Percentiles rank a stretch among this genome's conserved stretches.
These are phyloP conservation scores for Sporisorium graminicola DNA, from an alignment of 1,284 basidiomycete genomes.

Conservation along the genomic window DNA sequence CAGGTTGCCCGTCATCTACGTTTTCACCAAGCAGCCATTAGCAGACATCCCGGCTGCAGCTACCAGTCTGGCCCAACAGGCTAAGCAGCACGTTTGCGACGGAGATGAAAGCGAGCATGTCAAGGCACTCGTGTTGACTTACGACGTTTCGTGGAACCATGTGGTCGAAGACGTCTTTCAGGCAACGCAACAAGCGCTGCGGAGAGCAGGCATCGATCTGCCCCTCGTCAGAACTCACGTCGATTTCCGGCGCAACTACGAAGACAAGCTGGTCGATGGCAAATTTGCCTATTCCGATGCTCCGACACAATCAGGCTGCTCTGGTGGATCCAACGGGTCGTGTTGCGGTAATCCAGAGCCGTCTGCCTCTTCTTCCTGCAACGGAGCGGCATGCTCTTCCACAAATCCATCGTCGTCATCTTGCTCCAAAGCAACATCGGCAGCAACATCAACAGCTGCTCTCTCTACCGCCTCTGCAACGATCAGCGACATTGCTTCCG, in stretches of 20 bases:
- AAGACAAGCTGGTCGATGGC: conserved; percentile 43
- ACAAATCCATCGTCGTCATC: conserved; percentile 2
- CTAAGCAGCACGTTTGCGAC: conserved; percentile 14
- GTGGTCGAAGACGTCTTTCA: conserved; percentile 42
- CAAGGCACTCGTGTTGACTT: conserved; percentile 75
- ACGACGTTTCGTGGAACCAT: conserved; percentile 84
- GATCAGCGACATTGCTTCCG: conserved; percentile 46
- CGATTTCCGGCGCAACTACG: conserved; percentile 54
- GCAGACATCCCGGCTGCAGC: conserved; percentile 70
- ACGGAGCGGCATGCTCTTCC: conserved; percentile 11
- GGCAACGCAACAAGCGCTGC: conserved; percentile 71
- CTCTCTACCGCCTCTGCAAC: conserved; percentile 38
- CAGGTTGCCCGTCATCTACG: conserved; percentile 84
- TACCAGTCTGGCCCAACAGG: conserved; percentile 25
- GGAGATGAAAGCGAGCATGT: neutral
- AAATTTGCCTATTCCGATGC: conserved; percentile 5
- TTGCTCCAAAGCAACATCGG: conserved; percentile 19
- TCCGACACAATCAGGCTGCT: conserved; percentile 3
- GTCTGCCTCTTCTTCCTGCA: conserved; percentile 14
- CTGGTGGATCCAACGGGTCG: neutral
- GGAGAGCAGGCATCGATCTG: conserved; percentile 22
- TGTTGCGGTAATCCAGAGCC: conserved; percentile 2
- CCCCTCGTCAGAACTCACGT: conserved; percentile 52
- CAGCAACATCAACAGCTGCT: conserved; percentile 53
- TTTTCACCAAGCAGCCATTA: conserved; percentile 79